Conservation (phyloP, 1,284 basidiomycete species). For the Gastroboletus turbinatus region DNA sequence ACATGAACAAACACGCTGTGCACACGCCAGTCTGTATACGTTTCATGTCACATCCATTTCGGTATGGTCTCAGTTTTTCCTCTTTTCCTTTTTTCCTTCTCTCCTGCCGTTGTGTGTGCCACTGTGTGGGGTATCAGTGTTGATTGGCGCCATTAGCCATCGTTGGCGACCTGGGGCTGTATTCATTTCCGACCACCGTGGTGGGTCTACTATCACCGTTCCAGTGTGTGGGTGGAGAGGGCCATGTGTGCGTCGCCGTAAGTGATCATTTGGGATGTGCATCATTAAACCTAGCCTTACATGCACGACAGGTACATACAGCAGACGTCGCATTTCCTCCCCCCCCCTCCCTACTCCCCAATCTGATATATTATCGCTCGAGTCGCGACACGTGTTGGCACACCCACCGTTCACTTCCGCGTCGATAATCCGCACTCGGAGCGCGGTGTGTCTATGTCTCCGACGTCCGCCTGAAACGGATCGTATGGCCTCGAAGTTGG, state of each 20-base stretch:
- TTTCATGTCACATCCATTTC: background rate
- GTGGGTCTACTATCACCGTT: background rate
- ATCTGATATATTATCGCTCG: background rate
- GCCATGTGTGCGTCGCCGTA: conserved; percentile 12
- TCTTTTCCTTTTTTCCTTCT: background rate
- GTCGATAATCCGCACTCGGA: conserved; percentile 6
- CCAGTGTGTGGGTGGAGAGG: background rate
- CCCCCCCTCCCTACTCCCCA: background rate
- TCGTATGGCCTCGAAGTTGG: conserved; percentile 1
- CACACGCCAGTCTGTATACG: background rate
- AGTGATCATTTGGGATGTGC: background rate
- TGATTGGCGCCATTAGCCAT: background rate
- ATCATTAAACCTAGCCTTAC: conserved; percentile 16
- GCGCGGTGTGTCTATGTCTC: background rate
- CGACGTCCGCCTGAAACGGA: conserved; percentile 5
- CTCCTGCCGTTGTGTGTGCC: background rate
- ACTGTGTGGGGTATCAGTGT: background rate
- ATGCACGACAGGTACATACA: background rate
- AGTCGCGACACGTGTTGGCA: conserved; percentile 10
- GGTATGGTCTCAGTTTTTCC: background rate
- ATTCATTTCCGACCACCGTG: background rate
- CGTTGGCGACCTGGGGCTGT: background rate
- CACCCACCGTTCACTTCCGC: conserved; percentile 11
- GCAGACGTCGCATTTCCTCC: background rate
- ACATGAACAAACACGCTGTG: background rate